A percentile compares a stretch with the other conserved stretches of the same genome.
These are phyloP conservation scores for Ophiocordyceps camponoti-rufipedis DNA, from an alignment of 2,329 filamentous ascomycete genomes.

Conservation along the genomic window DNA sequence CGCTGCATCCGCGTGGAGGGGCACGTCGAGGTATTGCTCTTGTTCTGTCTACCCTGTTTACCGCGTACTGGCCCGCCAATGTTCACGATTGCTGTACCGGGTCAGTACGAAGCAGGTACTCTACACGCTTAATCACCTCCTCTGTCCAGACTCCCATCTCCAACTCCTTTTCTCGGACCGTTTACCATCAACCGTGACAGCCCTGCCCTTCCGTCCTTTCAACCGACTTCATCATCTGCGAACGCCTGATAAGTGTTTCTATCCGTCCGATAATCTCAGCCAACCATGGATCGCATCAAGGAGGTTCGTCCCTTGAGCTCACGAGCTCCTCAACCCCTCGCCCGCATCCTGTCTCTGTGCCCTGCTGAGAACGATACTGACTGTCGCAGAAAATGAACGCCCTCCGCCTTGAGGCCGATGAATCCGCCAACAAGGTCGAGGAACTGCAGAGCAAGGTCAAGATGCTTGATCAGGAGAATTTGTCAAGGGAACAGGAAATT, in stretches of 20 bases:
- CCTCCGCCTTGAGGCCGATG: conserved; percentile 87
- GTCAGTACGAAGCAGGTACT: background rate
- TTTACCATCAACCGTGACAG: conserved; percentile 10
- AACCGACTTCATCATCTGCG: conserved; percentile 3
- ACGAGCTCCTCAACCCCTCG: conserved; percentile 10
- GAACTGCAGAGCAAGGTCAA: conserved; percentile 82
- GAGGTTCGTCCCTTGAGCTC: conserved; percentile 41
- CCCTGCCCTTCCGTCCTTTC: conserved; percentile 9
- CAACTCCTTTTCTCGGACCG: conserved; percentile 11
- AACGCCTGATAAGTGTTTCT: background rate
- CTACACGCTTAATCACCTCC: background rate
- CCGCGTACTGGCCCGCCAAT: background rate
- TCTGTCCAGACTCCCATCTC: conserved; percentile 3
- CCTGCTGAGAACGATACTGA: background rate
- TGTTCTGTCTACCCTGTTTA: too few relatives aligned
- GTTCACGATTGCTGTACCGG: background rate
- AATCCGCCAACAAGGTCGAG: conserved; percentile 62
- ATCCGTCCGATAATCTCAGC: conserved; percentile 2
- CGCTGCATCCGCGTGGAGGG: background rate
- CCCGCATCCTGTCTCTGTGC: background rate
- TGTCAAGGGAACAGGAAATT: conserved; percentile 95
- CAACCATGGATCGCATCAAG: conserved; percentile 71
- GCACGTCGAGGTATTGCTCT: background rate
- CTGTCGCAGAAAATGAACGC: conserved; percentile 68
- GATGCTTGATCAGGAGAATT: conserved; percentile 80